These are phyloP conservation scores for Blastocystis sp. DNA, from an alignment of 352 stramenopile species.

Conservation along the genomic window DNA sequence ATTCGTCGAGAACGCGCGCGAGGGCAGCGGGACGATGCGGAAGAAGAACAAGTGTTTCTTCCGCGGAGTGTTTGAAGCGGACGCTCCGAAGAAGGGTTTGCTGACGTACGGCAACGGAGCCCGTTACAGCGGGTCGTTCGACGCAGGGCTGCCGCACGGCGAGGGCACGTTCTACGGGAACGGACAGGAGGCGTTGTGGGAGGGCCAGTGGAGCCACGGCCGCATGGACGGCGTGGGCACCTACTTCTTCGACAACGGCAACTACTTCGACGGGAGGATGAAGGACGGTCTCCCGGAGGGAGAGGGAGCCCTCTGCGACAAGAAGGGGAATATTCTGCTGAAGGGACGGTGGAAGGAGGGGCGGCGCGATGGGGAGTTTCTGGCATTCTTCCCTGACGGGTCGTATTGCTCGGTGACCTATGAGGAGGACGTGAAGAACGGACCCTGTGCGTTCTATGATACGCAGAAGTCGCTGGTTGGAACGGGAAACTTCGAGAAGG, in stretches of 20 bases:
- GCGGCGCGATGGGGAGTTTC: neutral
- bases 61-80: neutral
- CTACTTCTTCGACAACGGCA: constrained; percentile 35
- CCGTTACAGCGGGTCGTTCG: neutral
- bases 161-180: constrained; percentile 29
- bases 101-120: constrained; percentile 17
- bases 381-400: neutral
- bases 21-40: neutral
- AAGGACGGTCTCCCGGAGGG: neutral
- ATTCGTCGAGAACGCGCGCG: neutral
- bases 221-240: neutral
- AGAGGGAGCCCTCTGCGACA: neutral
- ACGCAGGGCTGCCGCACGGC: neutral
- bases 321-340: neutral
- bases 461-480: neutral
- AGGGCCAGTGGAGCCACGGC: neutral
- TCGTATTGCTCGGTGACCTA: neutral
- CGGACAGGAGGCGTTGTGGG: neutral
- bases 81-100: neutral
- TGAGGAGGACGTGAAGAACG: neutral
- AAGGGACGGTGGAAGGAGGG: constrained; percentile 1
- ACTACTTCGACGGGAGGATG: constrained; percentile 26
- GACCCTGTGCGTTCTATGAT: neutral
- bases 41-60: neutral
- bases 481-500: neutral